Base-by-base conservation (phyloP, 805 yeast genomes). In the Candida chauliodis region DNA sequence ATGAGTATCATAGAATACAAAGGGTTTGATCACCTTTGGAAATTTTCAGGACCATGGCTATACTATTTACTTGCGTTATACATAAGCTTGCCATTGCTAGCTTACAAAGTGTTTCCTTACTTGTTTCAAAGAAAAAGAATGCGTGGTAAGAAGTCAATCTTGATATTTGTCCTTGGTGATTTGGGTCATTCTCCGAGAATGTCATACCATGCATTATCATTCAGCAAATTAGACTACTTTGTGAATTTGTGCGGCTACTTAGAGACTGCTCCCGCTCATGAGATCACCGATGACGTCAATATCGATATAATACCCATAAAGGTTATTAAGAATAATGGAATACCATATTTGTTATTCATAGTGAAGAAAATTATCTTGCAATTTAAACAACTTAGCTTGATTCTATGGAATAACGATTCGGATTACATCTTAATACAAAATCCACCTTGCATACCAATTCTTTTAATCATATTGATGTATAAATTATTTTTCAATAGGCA, bases 111-210 rank as follows among this genome's bases (percentile, higher is more conserved):
- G 0, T 45, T 75, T 4, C 78, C 79, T 1, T 30, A 21, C 15
- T 3, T 37, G 14, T 35, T 13, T 21, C 33, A 35, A n/a, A 27
- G 24, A 22, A 50, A 51, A 19, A 27, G 71, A 10, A 36, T 55
- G 4, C 47, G 56, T 23, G 55, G 49, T 22, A 46, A 52, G 42
- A 77, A 71, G 45, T 75, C 87, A 37, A 79, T 87, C 5, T 72
- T 84, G 8, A 78, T 93, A 14, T 73, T 87, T 45, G 99, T 93
- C 2, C 64, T 93, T 14, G 99, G 99, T 2, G 98, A 91, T 55
- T 55, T 93, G 38, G 96, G 96, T 10, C 95, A 89, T 54, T 90
- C 97, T 0, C 99, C 99, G 5, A 71, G 99, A 43, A 93, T 91
- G 84, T 75, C 82, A 48, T 85, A 91, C 60, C 99, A 93, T 56